These are phyloP conservation scores for Zymoseptoria ardabiliae DNA, from an alignment of 2,329 filamentous ascomycete genomes.

Conservation along the genomic window DNA sequence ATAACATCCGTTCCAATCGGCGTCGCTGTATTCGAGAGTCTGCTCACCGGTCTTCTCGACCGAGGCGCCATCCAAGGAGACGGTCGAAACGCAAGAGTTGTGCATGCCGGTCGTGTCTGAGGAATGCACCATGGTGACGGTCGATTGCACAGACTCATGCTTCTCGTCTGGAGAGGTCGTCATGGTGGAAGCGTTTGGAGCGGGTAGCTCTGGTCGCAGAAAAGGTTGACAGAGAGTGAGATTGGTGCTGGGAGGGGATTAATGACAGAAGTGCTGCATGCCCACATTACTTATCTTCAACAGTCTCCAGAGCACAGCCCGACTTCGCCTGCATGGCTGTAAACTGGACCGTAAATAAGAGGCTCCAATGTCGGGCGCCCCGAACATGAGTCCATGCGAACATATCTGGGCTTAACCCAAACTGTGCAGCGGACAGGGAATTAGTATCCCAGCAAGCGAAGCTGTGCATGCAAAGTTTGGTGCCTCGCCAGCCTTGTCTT, in stretches of 20 bases:
- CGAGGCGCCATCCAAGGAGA: not conserved
- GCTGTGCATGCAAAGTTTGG: not conserved
- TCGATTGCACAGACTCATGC: not conserved
- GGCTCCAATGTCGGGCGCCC: not conserved
- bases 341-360: not conserved
- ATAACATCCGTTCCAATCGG: conserved; percentile 25
- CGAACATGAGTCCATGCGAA: not conserved
- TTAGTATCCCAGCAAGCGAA: not conserved
- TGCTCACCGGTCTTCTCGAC: not conserved
- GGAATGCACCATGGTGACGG: not conserved
- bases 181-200: not conserved
- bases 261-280: not conserved
- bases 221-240: not conserved
- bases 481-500: not conserved
- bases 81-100: not conserved
- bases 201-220: not conserved
- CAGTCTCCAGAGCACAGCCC: not conserved
- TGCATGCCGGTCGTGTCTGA: not conserved
- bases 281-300: not conserved
- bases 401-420: not conserved
- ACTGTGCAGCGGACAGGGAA: not conserved
- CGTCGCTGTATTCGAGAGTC: not conserved
- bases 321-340: not conserved
- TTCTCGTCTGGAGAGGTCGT: not conserved
- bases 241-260: not conserved